These are phyloP conservation scores for Gentiana dahurica DNA, from an alignment of 257 asterid genomes.

Conservation along the genomic window DNA sequence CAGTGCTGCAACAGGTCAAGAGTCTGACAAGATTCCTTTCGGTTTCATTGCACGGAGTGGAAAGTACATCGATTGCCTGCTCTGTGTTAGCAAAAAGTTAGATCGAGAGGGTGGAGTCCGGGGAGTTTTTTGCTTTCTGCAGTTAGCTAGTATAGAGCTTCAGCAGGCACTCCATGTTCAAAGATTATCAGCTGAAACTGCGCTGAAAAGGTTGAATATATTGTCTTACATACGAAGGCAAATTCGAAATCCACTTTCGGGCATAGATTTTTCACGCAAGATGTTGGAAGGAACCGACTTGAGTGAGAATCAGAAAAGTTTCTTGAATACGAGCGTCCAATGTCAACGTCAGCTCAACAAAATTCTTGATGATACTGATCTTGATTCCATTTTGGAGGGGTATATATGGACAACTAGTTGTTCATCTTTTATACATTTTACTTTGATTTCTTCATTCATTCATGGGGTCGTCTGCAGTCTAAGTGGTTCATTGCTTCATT, in stretches of 20 bases:
- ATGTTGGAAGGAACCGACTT: conserved; percentile 72
- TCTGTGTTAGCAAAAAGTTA: conserved; percentile 68
- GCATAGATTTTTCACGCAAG: conserved; percentile 72
- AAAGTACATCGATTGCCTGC: conserved; percentile 64
- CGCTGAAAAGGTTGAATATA: conserved; percentile 55
- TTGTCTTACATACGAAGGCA: conserved; percentile 77
- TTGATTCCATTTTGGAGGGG: conserved; percentile 88
- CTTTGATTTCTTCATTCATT: not conserved
- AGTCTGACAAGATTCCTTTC: conserved; percentile 53
- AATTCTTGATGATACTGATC: conserved; percentile 89
- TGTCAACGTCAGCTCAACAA: conserved; percentile 82
- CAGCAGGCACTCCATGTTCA: conserved; percentile 92
- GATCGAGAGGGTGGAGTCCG: conserved; percentile 62
- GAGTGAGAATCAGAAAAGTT: conserved; percentile 61
- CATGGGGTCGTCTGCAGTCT: not conserved
- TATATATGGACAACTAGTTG: conserved; percentile 7
- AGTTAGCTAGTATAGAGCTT: conserved; percentile 88
- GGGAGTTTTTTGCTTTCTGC: conserved; percentile 87
- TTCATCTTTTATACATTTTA: too few species aligned
- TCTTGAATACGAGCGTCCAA: conserved; percentile 50
- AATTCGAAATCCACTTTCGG: conserved; percentile 75
- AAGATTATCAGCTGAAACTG: conserved; percentile 65
- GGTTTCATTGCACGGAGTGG: conserved; percentile 63
- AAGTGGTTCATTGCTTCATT: not conserved
- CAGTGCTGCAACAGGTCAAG: conserved; percentile 67